Evolutionary conservation across 2,329 filamentous ascomycete species (phyloP).

Genomic region (Plectosphaerella cucumerina): DNA sequence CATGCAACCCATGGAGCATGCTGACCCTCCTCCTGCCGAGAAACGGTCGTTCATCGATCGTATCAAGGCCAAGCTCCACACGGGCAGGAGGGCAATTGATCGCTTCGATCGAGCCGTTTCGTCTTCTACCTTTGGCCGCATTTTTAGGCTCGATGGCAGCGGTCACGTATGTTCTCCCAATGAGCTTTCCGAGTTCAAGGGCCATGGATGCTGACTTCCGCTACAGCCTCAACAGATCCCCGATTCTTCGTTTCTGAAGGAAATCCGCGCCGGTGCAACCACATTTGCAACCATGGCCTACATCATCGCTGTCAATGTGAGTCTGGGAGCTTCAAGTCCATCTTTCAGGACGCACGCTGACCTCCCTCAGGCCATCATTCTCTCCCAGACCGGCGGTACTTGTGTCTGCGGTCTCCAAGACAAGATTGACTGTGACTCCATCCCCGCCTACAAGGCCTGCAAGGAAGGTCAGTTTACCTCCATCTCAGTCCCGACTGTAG

Average conservation of each 20-base stretch:
- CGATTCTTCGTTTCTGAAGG: conserved; percentile 68
- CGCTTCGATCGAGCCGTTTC: conserved; percentile 30
- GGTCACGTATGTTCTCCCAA: conserved; percentile 55
- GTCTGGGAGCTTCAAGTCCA: conserved; percentile 11
- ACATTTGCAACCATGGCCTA: conserved; percentile 82
- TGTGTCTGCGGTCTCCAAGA: conserved; percentile 57
- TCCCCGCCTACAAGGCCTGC: conserved; percentile 38
- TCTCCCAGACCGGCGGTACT: conserved; percentile 72
- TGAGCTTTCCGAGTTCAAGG: not conserved
- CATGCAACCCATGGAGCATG: conserved; percentile 11
- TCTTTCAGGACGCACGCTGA: not conserved
- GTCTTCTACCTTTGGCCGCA: conserved; percentile 46
- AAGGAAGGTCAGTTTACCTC: conserved; percentile 36
- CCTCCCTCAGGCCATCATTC: conserved; percentile 58
- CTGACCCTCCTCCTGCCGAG: conserved; percentile 2
- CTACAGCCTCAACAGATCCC: conserved; percentile 61
- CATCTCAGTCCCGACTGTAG: not conserved
- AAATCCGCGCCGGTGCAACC: conserved; percentile 74
- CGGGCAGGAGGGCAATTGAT: conserved; percentile 30
- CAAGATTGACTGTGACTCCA: conserved; percentile 43
- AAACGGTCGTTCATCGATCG: conserved; percentile 10
- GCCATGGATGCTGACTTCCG: not conserved
- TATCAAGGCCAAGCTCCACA: conserved; percentile 20
- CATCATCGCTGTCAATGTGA: conserved; percentile 70
- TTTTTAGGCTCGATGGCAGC: conserved; percentile 63